Conservation (phyloP, 192 early-diverging fungal genomes). For the Coemansia erecta region DNA sequence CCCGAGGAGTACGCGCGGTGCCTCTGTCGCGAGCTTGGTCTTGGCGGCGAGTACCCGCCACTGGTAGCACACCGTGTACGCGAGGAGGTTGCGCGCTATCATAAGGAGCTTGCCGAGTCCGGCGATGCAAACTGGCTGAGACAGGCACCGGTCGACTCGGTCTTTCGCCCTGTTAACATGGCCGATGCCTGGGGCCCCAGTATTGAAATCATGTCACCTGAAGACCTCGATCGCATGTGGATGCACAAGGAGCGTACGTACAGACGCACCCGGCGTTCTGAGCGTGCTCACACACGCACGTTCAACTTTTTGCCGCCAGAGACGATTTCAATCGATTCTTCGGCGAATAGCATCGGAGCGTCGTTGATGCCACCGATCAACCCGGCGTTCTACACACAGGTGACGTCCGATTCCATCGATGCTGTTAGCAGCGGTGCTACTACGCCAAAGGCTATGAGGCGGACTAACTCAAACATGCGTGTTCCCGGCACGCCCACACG, state of each 20-base stretch:
- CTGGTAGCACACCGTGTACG: constrained; percentile 52
- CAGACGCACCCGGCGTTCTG: constrained; percentile 49
- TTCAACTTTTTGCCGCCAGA: constrained; percentile 53
- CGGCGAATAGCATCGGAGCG: constrained; percentile 9
- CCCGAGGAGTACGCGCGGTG: constrained; percentile 51
- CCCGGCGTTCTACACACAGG: constrained; percentile 44
- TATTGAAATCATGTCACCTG: constrained; percentile 49
- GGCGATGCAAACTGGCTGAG: constrained; percentile 50
- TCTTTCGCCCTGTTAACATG: constrained; percentile 40
- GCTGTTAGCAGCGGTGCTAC: constrained; percentile 39
- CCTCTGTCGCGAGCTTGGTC: constrained; percentile 44
- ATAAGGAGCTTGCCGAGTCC: constrained; percentile 40
- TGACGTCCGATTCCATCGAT: constrained; percentile 18
- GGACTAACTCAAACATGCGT: constrained; percentile 21
- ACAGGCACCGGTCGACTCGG: constrained; percentile 45
- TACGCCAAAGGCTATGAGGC: constrained; percentile 33
- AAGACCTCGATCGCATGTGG: constrained; percentile 52
- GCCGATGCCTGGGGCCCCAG: constrained; percentile 49
- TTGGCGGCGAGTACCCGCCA: constrained; percentile 51
- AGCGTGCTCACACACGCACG: constrained; percentile 39
- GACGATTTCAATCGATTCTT: constrained; percentile 22
- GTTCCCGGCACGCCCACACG: constrained; percentile 32
- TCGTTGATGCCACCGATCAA: constrained; percentile 36
- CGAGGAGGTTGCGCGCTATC: constrained; percentile 42
- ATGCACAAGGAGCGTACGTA: constrained; percentile 51